Percentiles rank a stretch among this genome's conserved stretches.
Evolutionary conservation across 495 filamentous ascomycete genomes (phyloP).

Genomic region (Aspergillus biplanus): DNA sequence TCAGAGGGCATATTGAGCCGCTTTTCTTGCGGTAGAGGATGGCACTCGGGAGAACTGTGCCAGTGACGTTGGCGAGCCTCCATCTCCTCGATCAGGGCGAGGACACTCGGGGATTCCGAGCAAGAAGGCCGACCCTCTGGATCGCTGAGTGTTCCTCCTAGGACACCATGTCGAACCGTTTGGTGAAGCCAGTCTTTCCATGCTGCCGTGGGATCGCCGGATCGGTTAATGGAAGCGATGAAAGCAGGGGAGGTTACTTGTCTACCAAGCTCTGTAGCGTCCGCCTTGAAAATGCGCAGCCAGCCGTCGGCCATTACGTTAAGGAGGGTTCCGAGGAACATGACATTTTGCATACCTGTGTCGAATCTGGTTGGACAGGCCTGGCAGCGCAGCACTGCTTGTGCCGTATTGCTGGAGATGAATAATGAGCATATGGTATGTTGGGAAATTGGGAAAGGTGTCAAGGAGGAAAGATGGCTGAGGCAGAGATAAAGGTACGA

Average conservation of each 20-base stretch:
- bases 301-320: constrained; percentile 65
- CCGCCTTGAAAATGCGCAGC: constrained; percentile 42
- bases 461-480: constrained; percentile 47
- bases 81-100: constrained; percentile 44
- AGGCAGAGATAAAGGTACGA: constrained; percentile 52
- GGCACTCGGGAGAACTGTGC: constrained; percentile 42
- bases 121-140: constrained; percentile 27
- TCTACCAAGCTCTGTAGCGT: constrained; percentile 40
- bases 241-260: constrained; percentile 40
- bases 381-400: constrained; percentile 61
- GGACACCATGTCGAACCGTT: constrained; percentile 42
- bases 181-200: constrained; percentile 47
- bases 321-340: constrained; percentile 68
- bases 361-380: constrained; percentile 55
- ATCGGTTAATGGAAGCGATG: constrained; percentile 30
- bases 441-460: constrained; percentile 46
- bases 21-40: constrained; percentile 23
- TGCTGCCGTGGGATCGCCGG: constrained; percentile 30
- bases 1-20: constrained; percentile 15
- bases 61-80: constrained; percentile 47
- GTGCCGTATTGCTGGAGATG: constrained; percentile 57
- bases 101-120: constrained; percentile 34
- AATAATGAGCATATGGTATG: constrained; percentile 60
- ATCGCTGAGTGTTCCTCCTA: constrained; percentile 34
- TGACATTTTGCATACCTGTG: constrained; percentile 61